Base-by-base conservation (phyloP, 2,329 filamentous ascomycete species). In the Ophiostoma triangulosporum region DNA sequence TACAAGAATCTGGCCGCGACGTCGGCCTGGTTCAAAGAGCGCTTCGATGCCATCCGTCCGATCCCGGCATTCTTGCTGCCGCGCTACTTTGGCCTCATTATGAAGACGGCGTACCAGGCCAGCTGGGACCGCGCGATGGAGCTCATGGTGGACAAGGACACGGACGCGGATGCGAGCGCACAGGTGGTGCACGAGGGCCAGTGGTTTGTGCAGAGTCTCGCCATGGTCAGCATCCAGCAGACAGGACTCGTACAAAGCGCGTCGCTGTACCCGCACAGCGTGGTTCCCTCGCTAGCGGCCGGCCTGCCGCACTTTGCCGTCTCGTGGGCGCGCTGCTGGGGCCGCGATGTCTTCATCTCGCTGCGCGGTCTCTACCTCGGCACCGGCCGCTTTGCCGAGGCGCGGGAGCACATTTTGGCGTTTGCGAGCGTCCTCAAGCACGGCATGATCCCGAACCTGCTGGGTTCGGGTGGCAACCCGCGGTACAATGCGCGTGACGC, bases 351-450 rank as follows among this genome's bases (percentile, higher is more conserved):
- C 12, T 97, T 96, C 67, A 98, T 98, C 58, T 93, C 93, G 14
- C 79, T 95, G 38, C 84, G 93, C 50, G 93, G 93, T 43, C 74
- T 98, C n/a, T 88, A 87, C 60, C 78, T 98, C 33, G 89, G 87
- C 38, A 97, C 91, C 11, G 88, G 89, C 2, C 83, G 93, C 8
- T 95, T 86, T 62, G 80, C 77, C 2, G 90, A 96, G 65, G 93
- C 93, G 7, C 90, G 81, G 63, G 89, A 97, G 66, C 94, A 98
- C 63, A 95, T 98, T 55, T 73, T 88, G 56, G 91, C 90, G 8
- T 98, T 98, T 69, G 90, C 87, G 2, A 95, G 89, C 65, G 90
- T 98, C 11, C 72, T 98, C 60, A 98, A 98, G 73, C 93, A 98
- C 62, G 93, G 93, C 50, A 95, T 97, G 89, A 90, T 98, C 54